Base-by-base conservation (phyloP, 2,329 filamentous ascomycete species). In the Stromatinia cepivora region DNA sequence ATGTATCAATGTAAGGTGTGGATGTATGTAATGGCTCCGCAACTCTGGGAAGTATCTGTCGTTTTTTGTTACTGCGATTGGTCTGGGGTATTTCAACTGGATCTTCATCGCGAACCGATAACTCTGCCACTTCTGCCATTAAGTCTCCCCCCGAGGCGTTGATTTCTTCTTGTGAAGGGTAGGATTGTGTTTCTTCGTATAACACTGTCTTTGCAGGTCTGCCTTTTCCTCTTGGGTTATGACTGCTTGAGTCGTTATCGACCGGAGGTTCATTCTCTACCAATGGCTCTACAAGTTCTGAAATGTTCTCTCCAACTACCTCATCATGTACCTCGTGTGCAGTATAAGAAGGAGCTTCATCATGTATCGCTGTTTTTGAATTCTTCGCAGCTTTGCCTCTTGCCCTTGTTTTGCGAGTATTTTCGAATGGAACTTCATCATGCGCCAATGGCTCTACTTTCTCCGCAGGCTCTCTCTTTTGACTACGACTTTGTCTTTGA, bases 381-480 rank as follows among this genome's bases (percentile, higher is more conserved):
- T 39, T 36, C 15, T 39, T 63, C 10, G 34, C 15, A 52, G 46
- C 22, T 39, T 46, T 63, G 3, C 46, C 46, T 52, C 61, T 36
- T 39, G 17, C 34, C 17, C 61, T 63, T 52, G 46, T 39, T 22
- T 36, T 39, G 31, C 46, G 61, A 22, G 15, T 46, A n/a, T 34
- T 61, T 52, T 63, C 61, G 31, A 39, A 31, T 10, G n/a, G 22
- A 3, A 25, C 4, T 20, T 63, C 61, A 52, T 17, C 28, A 39
- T 63, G 61, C 61, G 61, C 61, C 34, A 39, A 28, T 52, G 15
- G 34, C 61, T 63, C 61, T 52, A n/a, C 46, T 11, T 15, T 31
- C 34, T 63, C 61, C 6, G n/a, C 28, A 28, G 36, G 22, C 34
- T 20, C 31, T 22, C 22, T 50, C 36, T 15, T 48, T 17, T 39